Evolutionary conservation across 1,284 basidiomycete species (phyloP).

Genomic region (Rhodotorula sp.): DNA sequence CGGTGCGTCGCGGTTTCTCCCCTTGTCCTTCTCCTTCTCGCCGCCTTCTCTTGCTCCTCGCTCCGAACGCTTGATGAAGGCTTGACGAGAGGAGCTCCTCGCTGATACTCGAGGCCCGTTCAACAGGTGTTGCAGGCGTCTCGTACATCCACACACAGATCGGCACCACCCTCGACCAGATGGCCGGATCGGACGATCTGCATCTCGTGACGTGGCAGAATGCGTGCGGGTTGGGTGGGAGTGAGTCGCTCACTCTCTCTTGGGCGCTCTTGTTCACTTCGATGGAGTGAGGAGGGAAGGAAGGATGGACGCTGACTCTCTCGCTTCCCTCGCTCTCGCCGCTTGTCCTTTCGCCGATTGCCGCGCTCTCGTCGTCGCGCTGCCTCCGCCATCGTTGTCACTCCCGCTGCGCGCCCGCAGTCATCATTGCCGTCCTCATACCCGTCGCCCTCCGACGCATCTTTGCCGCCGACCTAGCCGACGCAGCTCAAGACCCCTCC

Average conservation of each 20-base stretch:
- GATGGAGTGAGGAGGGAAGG: too few species aligned
- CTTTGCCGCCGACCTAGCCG: constrained; percentile 39
- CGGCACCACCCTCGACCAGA: constrained; percentile 81
- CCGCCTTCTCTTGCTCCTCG: background rate
- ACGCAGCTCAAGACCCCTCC: constrained; percentile 30
- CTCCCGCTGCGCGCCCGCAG: constrained; percentile 62
- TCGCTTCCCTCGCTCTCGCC: background rate
- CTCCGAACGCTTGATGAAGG: too few species aligned
- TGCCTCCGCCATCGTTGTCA: constrained; percentile 59
- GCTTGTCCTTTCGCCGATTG: background rate
- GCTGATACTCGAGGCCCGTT: too few species aligned
- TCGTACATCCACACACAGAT: constrained; percentile 94
- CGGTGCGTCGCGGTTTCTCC: constrained; percentile 54
- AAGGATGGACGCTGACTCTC: background rate
- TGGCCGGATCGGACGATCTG: constrained; percentile 90
- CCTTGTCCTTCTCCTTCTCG: background rate
- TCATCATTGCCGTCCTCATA: constrained; percentile 84
- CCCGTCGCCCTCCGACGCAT: constrained; percentile 67
- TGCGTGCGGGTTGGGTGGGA: constrained; percentile 53
- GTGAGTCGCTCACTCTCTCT: constrained; percentile 11
- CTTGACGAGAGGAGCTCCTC: too few species aligned
- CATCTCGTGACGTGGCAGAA: constrained; percentile 65
- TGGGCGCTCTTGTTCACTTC: background rate
- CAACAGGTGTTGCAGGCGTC: constrained; percentile 69
- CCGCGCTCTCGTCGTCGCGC: background rate